Evolutionary conservation across 495 filamentous ascomycete species (phyloP), one percentile per base, ranked within the genome.

Genomic region (Neurospora sp.): DNA sequence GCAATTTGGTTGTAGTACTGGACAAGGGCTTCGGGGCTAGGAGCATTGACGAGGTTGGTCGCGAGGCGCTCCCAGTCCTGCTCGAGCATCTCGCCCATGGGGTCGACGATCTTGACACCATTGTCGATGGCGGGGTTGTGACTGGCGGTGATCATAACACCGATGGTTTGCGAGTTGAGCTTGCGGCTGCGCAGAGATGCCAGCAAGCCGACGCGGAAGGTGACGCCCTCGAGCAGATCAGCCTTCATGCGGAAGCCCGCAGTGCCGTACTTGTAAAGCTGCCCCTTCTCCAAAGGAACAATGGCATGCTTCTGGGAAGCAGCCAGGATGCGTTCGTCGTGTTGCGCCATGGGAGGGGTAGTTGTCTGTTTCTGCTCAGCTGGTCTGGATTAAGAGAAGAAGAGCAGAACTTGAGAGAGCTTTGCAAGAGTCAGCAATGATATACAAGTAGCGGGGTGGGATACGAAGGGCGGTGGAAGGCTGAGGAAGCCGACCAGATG

Each of bases 121-220:
- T 99, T 99, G 83, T 99, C 96, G 77, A 91, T 90, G 4, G 96
- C 93, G 44, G 93, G 93, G 83, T 99, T 99, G 87, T 99, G 96
- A 76, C 93, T 97, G 41, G 96, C 96, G 75, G 96, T 99, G 80
- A 99, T 94, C 96, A 99, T 98, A 70, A 99, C 89, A 80, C 96
- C 96, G 79, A 99, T 96, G 76, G 92, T 92, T 84, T 95, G 92
- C 73, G 93, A 91, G 78, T 90, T 90, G 69, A 94, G 87, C 80
- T 94, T 94, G 79, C 92, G 93, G 48, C 93, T 98, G 44, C 96
- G 92, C n/a, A 98, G 87, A 68, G 92, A 89, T 48, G 96, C 93
- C 40, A 97, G 88, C 71, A 98, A 86, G 65, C 94, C 96, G 53
- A 97, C 94, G 61, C 94, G 89, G 80, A 94, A 98, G 75, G 97